Conservation (phyloP, 192 early-diverging fungal species). For the Coemansia sp. region DNA sequence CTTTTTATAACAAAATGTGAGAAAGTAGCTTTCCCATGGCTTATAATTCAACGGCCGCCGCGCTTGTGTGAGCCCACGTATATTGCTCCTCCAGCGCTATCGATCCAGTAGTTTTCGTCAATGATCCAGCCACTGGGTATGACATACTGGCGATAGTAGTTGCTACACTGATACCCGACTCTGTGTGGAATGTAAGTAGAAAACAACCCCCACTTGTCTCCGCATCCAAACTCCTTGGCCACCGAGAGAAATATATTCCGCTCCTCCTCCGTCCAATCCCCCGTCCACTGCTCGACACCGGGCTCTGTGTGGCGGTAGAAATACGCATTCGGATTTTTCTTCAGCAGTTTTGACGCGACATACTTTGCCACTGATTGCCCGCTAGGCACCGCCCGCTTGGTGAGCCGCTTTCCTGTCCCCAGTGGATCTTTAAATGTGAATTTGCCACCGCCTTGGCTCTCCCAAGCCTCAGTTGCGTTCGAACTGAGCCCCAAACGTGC, state of each 20-base stretch:
- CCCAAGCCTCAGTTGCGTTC: constrained; percentile 67
- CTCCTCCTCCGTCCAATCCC: constrained; percentile 72
- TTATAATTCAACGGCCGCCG: background rate
- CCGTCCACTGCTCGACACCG: constrained; percentile 70
- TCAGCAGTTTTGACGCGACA: constrained; percentile 63
- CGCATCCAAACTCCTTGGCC: constrained; percentile 36
- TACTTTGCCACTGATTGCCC: constrained; percentile 52
- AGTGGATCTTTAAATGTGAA: constrained; percentile 69
- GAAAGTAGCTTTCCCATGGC: background rate
- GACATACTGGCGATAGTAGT: constrained; percentile 55
- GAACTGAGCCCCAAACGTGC: constrained; percentile 60
- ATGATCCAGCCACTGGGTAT: constrained; percentile 50
- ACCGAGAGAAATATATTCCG: constrained; percentile 59
- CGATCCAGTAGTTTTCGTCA: constrained; percentile 48
- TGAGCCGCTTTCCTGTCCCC: constrained; percentile 52
- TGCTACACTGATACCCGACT: constrained; percentile 57
- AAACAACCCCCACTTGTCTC: constrained; percentile 55
- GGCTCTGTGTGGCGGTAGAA: constrained; percentile 78
- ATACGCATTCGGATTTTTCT: constrained; percentile 75
- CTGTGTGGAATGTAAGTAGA: constrained; percentile 42
- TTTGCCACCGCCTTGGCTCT: constrained; percentile 70
- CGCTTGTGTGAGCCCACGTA: constrained; percentile 52
- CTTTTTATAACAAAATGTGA: no score
- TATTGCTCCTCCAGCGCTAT: constrained; percentile 36
- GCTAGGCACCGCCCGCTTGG: constrained; percentile 22